Percentiles rank a stretch among this genome's conserved stretches.
Evolutionary conservation across 2,329 filamentous ascomycete genomes (phyloP).

Genomic region (Calycina herbarum): DNA sequence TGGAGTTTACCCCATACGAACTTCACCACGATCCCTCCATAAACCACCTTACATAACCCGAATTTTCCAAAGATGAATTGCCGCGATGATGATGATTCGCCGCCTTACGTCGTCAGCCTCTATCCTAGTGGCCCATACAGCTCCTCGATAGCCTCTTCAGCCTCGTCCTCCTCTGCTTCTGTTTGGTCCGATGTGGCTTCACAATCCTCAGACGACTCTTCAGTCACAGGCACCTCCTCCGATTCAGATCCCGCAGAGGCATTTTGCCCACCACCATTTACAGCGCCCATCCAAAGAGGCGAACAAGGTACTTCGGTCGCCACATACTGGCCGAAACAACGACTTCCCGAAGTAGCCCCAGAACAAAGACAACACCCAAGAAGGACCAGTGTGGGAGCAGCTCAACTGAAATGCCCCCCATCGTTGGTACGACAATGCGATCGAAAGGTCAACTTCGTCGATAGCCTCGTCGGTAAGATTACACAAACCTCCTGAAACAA

Average conservation of each 20-base stretch:
- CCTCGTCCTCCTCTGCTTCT: slow-evolving; percentile 74
- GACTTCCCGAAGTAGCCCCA: slow-evolving; percentile 49
- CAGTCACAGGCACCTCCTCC: slow-evolving; percentile 58
- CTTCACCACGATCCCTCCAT: slow-evolving; percentile 15
- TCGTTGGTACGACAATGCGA: slow-evolving; percentile 82
- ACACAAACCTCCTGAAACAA: slow-evolving; percentile 29
- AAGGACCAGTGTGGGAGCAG: slow-evolving; percentile 54
- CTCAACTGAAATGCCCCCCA: slow-evolving; percentile 65
- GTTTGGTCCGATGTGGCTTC: slow-evolving; percentile 74
- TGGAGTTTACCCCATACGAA: slow-evolving; percentile 45
- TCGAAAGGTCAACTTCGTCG: slow-evolving; percentile 92
- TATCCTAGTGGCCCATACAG: slow-evolving; percentile 62
- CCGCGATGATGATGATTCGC: slow-evolving; percentile 50
- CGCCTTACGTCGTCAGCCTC: slow-evolving; percentile 51
- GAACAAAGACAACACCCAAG: slow-evolving; percentile 67
- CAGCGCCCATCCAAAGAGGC: slow-evolving; percentile 33
- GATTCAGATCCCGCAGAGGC: slow-evolving; percentile 49
- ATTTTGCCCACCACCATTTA: slow-evolving; percentile 42
- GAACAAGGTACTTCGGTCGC: slow-evolving; percentile 35
- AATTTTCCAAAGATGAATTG: slow-evolving; percentile 57
- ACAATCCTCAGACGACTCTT: slow-evolving; percentile 69
- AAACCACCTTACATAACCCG: slow-evolving; percentile 27
- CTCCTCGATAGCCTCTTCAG: slow-evolving; percentile 70
- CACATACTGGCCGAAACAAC: slow-evolving; percentile 38
- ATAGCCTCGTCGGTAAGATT: slow-evolving; percentile 92